Evolutionary conservation across 768 basidiomycete genomes (phyloP).

Genomic region (Leccinum truebloodii): DNA sequence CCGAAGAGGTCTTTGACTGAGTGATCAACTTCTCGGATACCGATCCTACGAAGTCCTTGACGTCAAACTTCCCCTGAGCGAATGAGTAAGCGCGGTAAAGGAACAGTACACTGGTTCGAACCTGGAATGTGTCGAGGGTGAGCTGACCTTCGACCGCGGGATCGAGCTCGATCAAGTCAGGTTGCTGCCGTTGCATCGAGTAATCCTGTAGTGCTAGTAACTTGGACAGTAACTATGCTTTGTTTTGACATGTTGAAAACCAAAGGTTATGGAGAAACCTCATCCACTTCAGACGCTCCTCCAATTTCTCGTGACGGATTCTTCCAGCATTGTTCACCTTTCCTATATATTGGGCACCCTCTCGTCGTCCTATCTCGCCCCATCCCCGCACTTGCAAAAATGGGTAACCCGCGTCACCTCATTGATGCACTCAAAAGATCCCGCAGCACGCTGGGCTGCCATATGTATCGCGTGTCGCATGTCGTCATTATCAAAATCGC

Average conservation of each 20-base stretch:
- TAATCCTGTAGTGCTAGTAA: too few species aligned
- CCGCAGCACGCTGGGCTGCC: constrained; percentile 80
- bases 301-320: constrained; percentile 70
- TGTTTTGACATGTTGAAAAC: constrained; percentile 37
- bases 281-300: constrained; percentile 65
- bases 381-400: constrained; percentile 70
- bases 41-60: constrained; percentile 84
- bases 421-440: constrained; percentile 73
- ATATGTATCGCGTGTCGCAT: constrained; percentile 73
- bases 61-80: constrained; percentile 82
- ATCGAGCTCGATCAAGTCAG: constrained; percentile 41
- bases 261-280: constrained; percentile 42
- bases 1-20: constrained; percentile 80
- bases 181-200: constrained; percentile 21
- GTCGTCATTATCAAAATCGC: constrained; percentile 51
- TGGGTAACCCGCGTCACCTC: constrained; percentile 76
- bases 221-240: background rate
- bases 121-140: constrained; percentile 57
- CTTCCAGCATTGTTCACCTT: constrained; percentile 56
- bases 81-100: constrained; percentile 9
- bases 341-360: constrained; percentile 61
- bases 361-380: constrained; percentile 49
- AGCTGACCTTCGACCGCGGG: constrained; percentile 55
- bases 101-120: constrained; percentile 20
- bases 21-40: constrained; percentile 87